These are phyloP conservation scores for Pezicula carpinea DNA, from an alignment of 2,329 filamentous ascomycete genomes.

Conservation along the genomic window DNA sequence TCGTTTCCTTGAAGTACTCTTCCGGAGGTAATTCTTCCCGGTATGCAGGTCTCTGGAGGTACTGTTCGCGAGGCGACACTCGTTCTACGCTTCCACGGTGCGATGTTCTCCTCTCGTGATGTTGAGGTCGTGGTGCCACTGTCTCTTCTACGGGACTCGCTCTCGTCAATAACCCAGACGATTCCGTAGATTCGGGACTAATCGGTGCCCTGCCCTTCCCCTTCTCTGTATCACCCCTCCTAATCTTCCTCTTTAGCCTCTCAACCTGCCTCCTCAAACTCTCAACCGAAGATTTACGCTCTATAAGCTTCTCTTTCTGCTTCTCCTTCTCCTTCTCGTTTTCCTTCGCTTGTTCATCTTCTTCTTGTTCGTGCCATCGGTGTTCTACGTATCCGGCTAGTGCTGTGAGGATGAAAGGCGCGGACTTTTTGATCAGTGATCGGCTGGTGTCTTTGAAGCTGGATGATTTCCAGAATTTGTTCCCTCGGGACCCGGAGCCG, in stretches of 20 bases:
- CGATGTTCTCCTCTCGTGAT: neutral
- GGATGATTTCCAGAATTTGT: too few species aligned
- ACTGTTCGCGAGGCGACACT: conserved; percentile 10
- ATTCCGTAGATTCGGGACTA: too few species aligned
- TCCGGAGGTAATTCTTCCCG: too few species aligned
- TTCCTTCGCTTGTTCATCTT: conserved; percentile 1
- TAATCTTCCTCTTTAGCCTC: conserved; percentile 41
- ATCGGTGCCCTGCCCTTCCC: conserved; percentile 14
- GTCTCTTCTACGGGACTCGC: too few species aligned
- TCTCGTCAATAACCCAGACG: too few species aligned
- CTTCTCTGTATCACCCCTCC: conserved; percentile 5
- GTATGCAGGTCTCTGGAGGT: too few species aligned
- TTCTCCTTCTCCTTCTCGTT: neutral
- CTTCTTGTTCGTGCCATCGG: conserved; percentile 10
- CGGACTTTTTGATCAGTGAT: conserved; percentile 13
- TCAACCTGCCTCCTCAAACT: conserved; percentile 32
- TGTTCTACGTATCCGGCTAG: conserved; percentile 14
- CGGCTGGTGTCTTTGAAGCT: neutral
- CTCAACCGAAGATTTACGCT: conserved; percentile 1
- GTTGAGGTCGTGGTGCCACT: too few species aligned
- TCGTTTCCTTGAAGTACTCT: too few species aligned
- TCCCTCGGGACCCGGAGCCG: too few species aligned
- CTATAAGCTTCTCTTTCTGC: neutral
- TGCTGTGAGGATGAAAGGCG: conserved; percentile 12
- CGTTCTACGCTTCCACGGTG: conserved; percentile 32